phyloP scores from a whole-genome alignment of 306 rosid genomes.

The Corylus avellana region DNA sequence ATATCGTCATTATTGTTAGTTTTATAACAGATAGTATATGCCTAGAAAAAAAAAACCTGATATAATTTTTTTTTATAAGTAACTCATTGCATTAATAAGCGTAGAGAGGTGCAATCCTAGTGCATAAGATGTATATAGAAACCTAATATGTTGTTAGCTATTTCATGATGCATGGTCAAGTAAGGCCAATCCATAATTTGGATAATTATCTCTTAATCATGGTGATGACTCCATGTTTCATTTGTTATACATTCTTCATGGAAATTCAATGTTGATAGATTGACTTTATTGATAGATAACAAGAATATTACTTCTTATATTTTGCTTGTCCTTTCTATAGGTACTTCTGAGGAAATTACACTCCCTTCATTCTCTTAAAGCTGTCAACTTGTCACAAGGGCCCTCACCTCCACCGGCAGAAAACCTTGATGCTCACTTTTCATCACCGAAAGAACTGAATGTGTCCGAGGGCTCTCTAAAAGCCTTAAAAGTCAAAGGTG shows the following conservation, averaged over 20 bases:
- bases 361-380: conserved; percentile 53
- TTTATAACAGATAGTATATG: no score
- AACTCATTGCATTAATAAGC: no score
- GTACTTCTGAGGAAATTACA: conserved; percentile 65
- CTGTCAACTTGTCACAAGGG: conserved; percentile 42
- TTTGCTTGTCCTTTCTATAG: conserved; percentile 34
- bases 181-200: not conserved
- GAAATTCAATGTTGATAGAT: not conserved
- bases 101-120: no score
- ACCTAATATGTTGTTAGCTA: not conserved
- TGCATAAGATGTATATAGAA: no score
- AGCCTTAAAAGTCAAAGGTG: conserved; percentile 30
- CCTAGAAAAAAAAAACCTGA: no score
- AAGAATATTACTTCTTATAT: conserved; percentile 13
- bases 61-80: no score
- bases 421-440: conserved; percentile 32
- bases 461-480: conserved; percentile 24
- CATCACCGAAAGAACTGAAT: conserved; percentile 32
- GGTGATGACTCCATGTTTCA: not conserved
- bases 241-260: not conserved
- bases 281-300: not conserved
- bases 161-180: not conserved
- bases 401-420: conserved; percentile 31
- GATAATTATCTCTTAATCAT: not conserved
- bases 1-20: not conserved